phyloP scores from a whole-genome alignment of 345 rosid genomes.

The Camelina laxa region DNA sequence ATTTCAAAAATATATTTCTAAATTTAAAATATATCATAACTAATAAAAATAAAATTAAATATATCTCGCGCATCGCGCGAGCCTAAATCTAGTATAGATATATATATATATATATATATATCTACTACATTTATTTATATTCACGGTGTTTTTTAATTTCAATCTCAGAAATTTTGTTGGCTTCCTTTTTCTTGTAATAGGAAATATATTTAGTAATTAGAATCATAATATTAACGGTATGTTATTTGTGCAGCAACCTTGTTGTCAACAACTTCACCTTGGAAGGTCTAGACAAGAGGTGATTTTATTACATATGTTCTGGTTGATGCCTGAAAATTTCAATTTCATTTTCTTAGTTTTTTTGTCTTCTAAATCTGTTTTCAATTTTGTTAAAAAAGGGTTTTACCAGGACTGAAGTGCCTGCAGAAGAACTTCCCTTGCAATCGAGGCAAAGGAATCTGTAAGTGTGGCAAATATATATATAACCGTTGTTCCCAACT shows the following conservation, averaged over 20 bases:
- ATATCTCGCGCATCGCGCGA: too few species aligned
- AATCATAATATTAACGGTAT: not conserved
- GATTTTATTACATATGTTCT: conserved; percentile 8
- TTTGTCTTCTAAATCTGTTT: too few species aligned
- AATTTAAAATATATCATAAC: too few species aligned
- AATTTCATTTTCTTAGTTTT: too few species aligned
- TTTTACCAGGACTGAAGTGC: not conserved
- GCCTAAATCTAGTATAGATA: too few species aligned
- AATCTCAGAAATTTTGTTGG: not conserved
- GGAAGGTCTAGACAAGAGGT: conserved; percentile 49
- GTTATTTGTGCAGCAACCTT: conserved; percentile 60
- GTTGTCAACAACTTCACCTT: conserved; percentile 64
- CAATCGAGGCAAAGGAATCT: not conserved
- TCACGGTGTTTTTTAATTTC: not conserved
- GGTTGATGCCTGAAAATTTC: too few species aligned
- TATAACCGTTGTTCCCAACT: too few species aligned
- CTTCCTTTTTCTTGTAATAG: not conserved
- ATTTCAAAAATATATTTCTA: too few species aligned
- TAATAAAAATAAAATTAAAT: too few species aligned
- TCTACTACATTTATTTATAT: not conserved
- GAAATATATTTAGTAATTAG: too few species aligned
- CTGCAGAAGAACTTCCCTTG: not conserved
- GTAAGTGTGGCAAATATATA: not conserved
- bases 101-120: too few species aligned
- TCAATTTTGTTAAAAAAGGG: not conserved